Evolutionary conservation across 352 stramenopile species (phyloP).

Genomic region (Phytopythium oedochilum): DNA sequence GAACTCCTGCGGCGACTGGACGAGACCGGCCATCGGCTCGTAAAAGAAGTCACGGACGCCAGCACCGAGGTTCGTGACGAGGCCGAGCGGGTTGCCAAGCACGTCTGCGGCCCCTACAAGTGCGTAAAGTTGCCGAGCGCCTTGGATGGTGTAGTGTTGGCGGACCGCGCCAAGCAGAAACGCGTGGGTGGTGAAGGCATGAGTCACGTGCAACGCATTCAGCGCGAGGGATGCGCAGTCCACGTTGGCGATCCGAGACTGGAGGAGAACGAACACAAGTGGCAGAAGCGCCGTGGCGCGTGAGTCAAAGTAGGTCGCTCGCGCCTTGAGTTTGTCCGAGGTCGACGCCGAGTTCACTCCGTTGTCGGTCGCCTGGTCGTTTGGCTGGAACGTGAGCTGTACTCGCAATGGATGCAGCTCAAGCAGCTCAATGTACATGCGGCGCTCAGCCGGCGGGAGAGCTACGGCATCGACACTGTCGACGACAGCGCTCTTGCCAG

Average conservation of each 20-base stretch:
- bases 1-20: conserved; percentile 86
- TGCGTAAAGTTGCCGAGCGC: conserved; percentile 78
- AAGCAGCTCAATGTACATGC: conserved; percentile 85
- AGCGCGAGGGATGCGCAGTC: conserved; percentile 75
- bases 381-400: conserved; percentile 73
- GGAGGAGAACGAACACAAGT: conserved; percentile 52
- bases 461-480: background rate
- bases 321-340: background rate
- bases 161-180: conserved; percentile 74
- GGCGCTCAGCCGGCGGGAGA: conserved; percentile 32
- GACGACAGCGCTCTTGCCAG: background rate
- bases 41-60: conserved; percentile 92
- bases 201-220: conserved; percentile 79
- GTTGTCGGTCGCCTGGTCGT: conserved; percentile 18
- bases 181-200: conserved; percentile 65
- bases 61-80: conserved; percentile 84
- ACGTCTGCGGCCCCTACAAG: conserved; percentile 73
- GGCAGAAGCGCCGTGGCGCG: conserved; percentile 42
- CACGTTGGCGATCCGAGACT: conserved; percentile 69
- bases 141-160: conserved; percentile 80
- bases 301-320: conserved; percentile 31
- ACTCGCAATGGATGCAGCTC: conserved; percentile 79
- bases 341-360: conserved; percentile 14
- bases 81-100: conserved; percentile 86
- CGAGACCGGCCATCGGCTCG: conserved; percentile 82